Percentiles rank a stretch among this genome's conserved stretches.
phyloP scores from a whole-genome alignment of 768 basidiomycete genomes.

The Gyrodon lividus region DNA sequence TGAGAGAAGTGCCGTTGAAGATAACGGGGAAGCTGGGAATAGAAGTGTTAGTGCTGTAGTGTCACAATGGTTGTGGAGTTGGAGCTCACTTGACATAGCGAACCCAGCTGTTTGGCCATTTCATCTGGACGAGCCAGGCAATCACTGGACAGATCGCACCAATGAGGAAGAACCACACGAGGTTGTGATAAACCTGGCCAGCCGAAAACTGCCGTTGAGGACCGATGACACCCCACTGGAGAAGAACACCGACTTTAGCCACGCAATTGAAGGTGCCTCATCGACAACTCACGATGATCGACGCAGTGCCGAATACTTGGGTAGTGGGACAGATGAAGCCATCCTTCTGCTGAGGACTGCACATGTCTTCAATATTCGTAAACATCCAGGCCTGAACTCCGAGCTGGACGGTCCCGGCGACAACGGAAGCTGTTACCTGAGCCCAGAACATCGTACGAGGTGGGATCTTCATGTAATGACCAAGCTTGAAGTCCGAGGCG shows the following conservation, averaged over 20 bases:
- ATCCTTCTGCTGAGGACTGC: slow-evolving; percentile 22
- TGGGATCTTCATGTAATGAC: slow-evolving; percentile 72
- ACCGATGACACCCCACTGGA: slow-evolving; percentile 74
- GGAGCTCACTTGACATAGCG: slow-evolving; percentile 61
- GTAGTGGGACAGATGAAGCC: slow-evolving; percentile 32
- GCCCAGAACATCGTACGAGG: slow-evolving; percentile 66
- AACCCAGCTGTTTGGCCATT: slow-evolving; percentile 63
- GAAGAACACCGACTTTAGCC: background rate
- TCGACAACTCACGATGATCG: slow-evolving; percentile 45
- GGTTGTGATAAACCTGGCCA: slow-evolving; percentile 61
- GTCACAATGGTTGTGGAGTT: background rate
- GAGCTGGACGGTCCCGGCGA: slow-evolving; percentile 67
- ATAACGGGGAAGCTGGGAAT: slow-evolving; percentile 44
- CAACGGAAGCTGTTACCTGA: slow-evolving; percentile 60
- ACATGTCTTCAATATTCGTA: slow-evolving; percentile 37
- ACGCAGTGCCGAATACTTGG: slow-evolving; percentile 52
- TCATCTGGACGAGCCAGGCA: slow-evolving; percentile 51
- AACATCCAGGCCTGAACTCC: slow-evolving; percentile 64
- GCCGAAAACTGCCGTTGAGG: slow-evolving; percentile 71
- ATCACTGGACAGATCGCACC: slow-evolving; percentile 62
- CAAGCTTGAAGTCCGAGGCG: slow-evolving; percentile 73
- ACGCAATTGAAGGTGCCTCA: background rate
- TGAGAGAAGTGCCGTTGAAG: slow-evolving; percentile 58
- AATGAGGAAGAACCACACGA: slow-evolving; percentile 78
- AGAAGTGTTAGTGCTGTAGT: background rate